These are phyloP conservation scores for Penicillium maclennaniae DNA, from an alignment of 495 filamentous ascomycete species.

Conservation along the genomic window DNA sequence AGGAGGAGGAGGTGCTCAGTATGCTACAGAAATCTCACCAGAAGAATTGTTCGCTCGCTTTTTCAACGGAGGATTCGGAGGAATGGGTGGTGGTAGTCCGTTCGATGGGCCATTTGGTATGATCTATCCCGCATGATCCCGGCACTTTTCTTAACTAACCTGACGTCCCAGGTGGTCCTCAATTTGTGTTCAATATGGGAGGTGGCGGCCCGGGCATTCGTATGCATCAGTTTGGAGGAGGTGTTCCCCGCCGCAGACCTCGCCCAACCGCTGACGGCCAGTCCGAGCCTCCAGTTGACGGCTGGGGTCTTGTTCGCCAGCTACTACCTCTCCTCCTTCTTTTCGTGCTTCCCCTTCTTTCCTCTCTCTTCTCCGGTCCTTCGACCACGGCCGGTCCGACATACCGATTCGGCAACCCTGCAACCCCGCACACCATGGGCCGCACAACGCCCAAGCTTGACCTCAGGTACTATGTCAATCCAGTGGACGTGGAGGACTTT, in stretches of 20 bases:
- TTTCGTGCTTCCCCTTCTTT: slow-evolving; percentile 82
- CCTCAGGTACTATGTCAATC: slow-evolving; percentile 82
- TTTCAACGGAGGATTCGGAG: slow-evolving; percentile 63
- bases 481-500: slow-evolving; percentile 67
- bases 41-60: slow-evolving; percentile 96
- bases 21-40: slow-evolving; percentile 88
- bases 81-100: slow-evolving; percentile 51
- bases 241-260: slow-evolving; percentile 63
- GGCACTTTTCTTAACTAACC: background rate
- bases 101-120: slow-evolving; percentile 70
- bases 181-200: slow-evolving; percentile 89
- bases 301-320: slow-evolving; percentile 49
- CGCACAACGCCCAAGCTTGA: slow-evolving; percentile 66
- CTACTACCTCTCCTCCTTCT: slow-evolving; percentile 84
- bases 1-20: slow-evolving; percentile 57
- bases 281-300: slow-evolving; percentile 46
- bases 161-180: slow-evolving; percentile 58
- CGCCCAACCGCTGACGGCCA: slow-evolving; percentile 53
- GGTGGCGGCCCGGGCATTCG: slow-evolving; percentile 77
- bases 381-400: slow-evolving; percentile 58
- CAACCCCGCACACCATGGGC: slow-evolving; percentile 65
- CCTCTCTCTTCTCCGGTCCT: slow-evolving; percentile 67
- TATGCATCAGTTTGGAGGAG: slow-evolving; percentile 82
- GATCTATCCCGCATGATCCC: background rate
- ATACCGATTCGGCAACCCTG: slow-evolving; percentile 64